These are phyloP conservation scores for Flaveria ramosissima DNA, from an alignment of 129 eudicot genomes.

Conservation along the genomic window DNA sequence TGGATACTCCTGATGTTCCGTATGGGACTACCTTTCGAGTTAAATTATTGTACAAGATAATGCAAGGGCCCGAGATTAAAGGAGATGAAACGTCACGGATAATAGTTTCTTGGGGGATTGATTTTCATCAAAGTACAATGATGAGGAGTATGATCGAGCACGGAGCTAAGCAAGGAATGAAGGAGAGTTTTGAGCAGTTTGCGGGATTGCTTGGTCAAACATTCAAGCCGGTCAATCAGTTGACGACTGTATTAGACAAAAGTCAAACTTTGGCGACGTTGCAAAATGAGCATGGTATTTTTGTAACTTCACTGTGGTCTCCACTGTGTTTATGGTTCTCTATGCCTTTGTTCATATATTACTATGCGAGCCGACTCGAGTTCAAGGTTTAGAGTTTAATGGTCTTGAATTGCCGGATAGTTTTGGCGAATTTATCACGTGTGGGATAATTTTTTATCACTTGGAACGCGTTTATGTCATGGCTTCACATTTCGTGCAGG, in stretches of 20 bases:
- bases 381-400: constrained; percentile 69
- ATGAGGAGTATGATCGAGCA: constrained; percentile 88
- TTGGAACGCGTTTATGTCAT: constrained; percentile 72
- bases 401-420: constrained; percentile 91
- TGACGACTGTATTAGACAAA: constrained; percentile 48
- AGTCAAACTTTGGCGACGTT: constrained; percentile 57
- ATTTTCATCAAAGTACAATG: constrained; percentile 75
- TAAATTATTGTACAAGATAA: constrained; percentile 71
- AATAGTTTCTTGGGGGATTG: constrained; percentile 69
- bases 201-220: constrained; percentile 54
- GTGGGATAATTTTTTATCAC: constrained; percentile 63
- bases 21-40: constrained; percentile 72
- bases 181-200: constrained; percentile 83
- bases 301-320: constrained; percentile 70
- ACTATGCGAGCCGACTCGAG: constrained; percentile 41
- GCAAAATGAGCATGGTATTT: constrained; percentile 64
- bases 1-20: constrained; percentile 90
- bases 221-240: constrained; percentile 32
- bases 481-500: constrained; percentile 76
- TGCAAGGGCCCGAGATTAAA: constrained; percentile 44
- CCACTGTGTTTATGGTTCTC: constrained; percentile 51
- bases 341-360: constrained; percentile 65
- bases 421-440: constrained; percentile 72
- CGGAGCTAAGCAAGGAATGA: constrained; percentile 88
- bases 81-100: constrained; percentile 72